A percentile compares a stretch with the other conserved stretches of the same genome.
These are phyloP conservation scores for Trichocladium uniseriatum DNA, from an alignment of 495 filamentous ascomycete species.

Conservation along the genomic window DNA sequence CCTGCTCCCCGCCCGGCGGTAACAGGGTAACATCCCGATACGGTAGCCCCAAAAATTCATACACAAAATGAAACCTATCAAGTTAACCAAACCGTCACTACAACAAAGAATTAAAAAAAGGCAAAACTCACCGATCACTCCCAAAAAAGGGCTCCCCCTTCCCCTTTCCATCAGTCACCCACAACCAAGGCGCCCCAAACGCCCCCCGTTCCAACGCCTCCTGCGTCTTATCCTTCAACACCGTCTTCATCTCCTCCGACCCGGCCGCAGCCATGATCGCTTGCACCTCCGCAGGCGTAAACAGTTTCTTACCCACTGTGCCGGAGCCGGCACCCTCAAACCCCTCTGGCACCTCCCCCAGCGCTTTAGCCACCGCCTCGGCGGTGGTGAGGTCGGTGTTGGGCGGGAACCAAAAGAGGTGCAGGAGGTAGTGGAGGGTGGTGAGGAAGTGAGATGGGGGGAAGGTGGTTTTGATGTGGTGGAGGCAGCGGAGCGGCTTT, in stretches of 20 bases:
- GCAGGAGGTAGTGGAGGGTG: conserved; percentile 26
- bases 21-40: conserved; percentile 28
- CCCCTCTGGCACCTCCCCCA: conserved; percentile 15
- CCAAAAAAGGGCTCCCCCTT: conserved; percentile 64
- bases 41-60: conserved; percentile 33
- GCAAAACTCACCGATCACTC: conserved; percentile 46
- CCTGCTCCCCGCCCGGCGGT: conserved; percentile 13
- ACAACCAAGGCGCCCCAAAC: conserved; percentile 69
- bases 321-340: conserved; percentile 1
- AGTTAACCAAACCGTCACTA: background rate
- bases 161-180: conserved; percentile 52
- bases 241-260: conserved; percentile 47
- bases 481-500: conserved; percentile 55
- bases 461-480: conserved; percentile 45
- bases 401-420: conserved; percentile 34
- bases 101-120: conserved; percentile 30
- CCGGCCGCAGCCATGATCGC: conserved; percentile 43
- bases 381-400: conserved; percentile 23
- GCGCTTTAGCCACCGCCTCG: conserved; percentile 19
- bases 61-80: conserved; percentile 31
- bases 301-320: conserved; percentile 5
- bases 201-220: conserved; percentile 53
- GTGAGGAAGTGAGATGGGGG: conserved; percentile 14
- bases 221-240: conserved; percentile 48
- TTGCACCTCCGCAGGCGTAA: conserved; percentile 30